These are phyloP conservation scores for Lagenidium giganteum DNA, from an alignment of 352 stramenopile genomes.

Conservation along the genomic window DNA sequence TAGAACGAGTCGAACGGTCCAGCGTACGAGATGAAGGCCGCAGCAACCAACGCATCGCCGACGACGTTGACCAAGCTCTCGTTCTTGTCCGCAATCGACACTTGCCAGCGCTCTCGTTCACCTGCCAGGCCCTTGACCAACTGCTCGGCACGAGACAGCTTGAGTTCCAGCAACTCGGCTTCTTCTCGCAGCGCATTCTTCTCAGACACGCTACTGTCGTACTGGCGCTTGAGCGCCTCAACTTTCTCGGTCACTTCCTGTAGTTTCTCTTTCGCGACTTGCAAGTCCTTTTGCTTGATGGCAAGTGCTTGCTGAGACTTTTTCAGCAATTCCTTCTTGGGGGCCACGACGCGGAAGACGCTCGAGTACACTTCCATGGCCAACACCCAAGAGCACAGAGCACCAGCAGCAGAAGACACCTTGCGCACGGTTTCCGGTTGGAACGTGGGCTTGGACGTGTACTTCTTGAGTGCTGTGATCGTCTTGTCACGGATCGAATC, in stretches of 20 bases:
- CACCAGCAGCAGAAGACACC: slow-evolving; percentile 74
- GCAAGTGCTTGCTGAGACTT: slow-evolving; percentile 70
- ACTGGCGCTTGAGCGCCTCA: slow-evolving; percentile 82
- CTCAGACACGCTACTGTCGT: slow-evolving; percentile 86
- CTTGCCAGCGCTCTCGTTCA: slow-evolving; percentile 89
- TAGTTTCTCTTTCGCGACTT: slow-evolving; percentile 82
- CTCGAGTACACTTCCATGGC: slow-evolving; percentile 86
- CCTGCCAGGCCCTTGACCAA: slow-evolving; percentile 88
- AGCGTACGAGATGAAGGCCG: slow-evolving; percentile 92
- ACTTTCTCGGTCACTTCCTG: slow-evolving; percentile 86
- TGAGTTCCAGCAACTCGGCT: slow-evolving; percentile 84
- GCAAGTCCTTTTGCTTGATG: slow-evolving; percentile 80
- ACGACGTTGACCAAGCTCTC: slow-evolving; percentile 77
- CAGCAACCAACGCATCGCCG: slow-evolving; percentile 87
- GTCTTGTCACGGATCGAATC: slow-evolving; percentile 89
- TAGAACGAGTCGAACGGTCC: slow-evolving; percentile 92
- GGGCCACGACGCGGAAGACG: slow-evolving; percentile 79
- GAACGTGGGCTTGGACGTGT: slow-evolving; percentile 69
- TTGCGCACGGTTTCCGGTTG: slow-evolving; percentile 86
- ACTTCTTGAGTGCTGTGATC: slow-evolving; percentile 92
- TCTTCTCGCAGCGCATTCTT: slow-evolving; percentile 90
- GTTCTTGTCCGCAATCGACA: slow-evolving; percentile 83
- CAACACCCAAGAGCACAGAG: slow-evolving; percentile 85
- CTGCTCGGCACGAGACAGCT: slow-evolving; percentile 89
- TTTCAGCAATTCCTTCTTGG: slow-evolving; percentile 83